Conservation (phyloP, 371 early-diverging fungal genomes). For the Apophysomyces elegans region DNA sequence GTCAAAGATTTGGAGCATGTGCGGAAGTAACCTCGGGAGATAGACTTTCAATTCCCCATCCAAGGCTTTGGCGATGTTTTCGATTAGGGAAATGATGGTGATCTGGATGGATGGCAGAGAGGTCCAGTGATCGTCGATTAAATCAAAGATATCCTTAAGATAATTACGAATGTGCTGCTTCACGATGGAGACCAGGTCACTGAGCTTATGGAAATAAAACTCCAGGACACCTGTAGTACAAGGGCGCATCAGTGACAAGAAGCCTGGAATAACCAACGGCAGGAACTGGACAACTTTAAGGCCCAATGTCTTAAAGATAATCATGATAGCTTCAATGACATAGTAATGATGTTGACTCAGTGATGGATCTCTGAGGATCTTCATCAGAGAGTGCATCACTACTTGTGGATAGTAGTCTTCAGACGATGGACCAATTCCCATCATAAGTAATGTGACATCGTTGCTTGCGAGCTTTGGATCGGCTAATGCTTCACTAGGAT, state of each 20-base stretch:
- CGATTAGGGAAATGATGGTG: conserved; percentile 82
- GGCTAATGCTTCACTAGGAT: conserved; percentile 59
- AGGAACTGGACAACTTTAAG: conserved; percentile 83
- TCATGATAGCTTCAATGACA: conserved; percentile 92
- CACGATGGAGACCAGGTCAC: conserved; percentile 85
- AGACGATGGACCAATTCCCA: conserved; percentile 75
- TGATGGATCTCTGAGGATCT: conserved; percentile 85
- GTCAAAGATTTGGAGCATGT: conserved; percentile 80
- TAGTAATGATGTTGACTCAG: conserved; percentile 84
- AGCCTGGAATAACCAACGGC: conserved; percentile 74
- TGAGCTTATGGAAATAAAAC: conserved; percentile 88
- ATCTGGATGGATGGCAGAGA: conserved; percentile 75
- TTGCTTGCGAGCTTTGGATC: conserved; percentile 64
- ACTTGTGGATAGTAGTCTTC: conserved; percentile 90
- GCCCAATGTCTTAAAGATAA: conserved; percentile 91
- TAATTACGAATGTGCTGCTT: conserved; percentile 90
- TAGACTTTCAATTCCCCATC: conserved; percentile 90
- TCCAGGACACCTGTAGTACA: conserved; percentile 83
- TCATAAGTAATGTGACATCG: conserved; percentile 70
- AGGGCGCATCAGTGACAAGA: conserved; percentile 74
- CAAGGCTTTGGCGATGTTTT: conserved; percentile 84
- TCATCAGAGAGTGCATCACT: conserved; percentile 89
- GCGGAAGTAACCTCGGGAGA: conserved; percentile 68
- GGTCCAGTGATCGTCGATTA: conserved; percentile 85
- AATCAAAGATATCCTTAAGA: conserved; percentile 77